Conservation (phyloP, 2,329 filamentous ascomycete species). For the Pyrenophora tritici-repentis region DNA sequence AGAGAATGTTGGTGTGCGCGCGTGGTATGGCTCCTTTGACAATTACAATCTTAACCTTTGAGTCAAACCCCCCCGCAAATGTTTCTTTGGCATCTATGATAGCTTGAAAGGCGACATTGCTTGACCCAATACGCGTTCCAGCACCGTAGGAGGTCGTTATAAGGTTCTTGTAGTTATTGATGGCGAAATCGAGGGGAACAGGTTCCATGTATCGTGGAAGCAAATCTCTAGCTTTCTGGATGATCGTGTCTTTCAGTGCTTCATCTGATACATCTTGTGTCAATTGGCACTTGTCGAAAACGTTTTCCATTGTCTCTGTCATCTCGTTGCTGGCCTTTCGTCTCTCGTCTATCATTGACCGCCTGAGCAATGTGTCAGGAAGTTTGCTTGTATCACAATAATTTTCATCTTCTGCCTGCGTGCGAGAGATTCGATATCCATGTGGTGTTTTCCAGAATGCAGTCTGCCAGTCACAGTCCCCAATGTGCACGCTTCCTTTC, state of each 20-base stretch:
- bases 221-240: constrained; percentile 14
- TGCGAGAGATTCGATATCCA: no score
- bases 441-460: no score
- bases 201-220: constrained; percentile 12
- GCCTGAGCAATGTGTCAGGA: no score
- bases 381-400: no score
- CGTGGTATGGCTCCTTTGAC: background rate
- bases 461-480: no score
- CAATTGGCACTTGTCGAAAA: no score
- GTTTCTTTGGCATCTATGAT: constrained; percentile 7
- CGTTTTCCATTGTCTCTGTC: no score
- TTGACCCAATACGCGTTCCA: constrained; percentile 4
- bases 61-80: constrained; percentile 1
- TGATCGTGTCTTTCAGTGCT: no score
- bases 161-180: constrained; percentile 14
- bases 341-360: no score
- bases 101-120: constrained; percentile 3
- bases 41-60: constrained; percentile 3
- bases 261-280: no score
- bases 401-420: no score
- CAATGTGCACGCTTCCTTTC: background rate
- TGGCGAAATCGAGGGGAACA: constrained; percentile 11
- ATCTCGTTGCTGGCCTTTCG: no score
- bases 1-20: background rate
- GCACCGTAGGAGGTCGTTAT: constrained; percentile 11